Percentiles rank a stretch among this genome's conserved stretches.
Conservation (phyloP, 108 stramenopile species). For the Bacterosira constricta region DNA sequence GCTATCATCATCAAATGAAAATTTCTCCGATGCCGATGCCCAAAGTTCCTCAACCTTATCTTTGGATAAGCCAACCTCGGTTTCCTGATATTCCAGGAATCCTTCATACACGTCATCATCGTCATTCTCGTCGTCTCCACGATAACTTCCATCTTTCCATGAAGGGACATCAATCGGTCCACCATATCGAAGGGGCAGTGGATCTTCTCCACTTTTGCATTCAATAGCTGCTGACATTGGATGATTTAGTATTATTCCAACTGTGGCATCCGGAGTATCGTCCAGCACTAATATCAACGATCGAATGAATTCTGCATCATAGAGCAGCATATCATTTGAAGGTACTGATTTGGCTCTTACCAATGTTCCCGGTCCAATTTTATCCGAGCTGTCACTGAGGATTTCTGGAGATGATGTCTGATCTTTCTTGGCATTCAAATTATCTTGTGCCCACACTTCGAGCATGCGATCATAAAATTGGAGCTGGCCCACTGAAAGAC, state of each 20-base stretch:
- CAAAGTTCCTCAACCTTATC: too few species aligned
- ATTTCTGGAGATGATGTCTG: neutral
- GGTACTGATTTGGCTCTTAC: constrained; percentile 14
- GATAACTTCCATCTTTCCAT: constrained; percentile 39
- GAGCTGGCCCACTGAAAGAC: constrained; percentile 26
- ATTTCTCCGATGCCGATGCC: too few species aligned
- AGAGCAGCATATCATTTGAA: constrained; percentile 30
- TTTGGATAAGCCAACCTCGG: neutral
- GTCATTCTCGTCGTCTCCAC: constrained; percentile 9
- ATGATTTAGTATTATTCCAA: constrained; percentile 39
- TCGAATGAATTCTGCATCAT: constrained; percentile 35
- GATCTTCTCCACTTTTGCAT: constrained; percentile 15
- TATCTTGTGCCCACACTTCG: constrained; percentile 37
- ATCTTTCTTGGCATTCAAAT: neutral
- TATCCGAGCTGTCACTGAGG: neutral
- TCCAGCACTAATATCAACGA: constrained; percentile 30
- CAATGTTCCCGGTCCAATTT: constrained; percentile 29
- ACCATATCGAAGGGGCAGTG: constrained; percentile 34
- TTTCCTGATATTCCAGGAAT: constrained; percentile 21
- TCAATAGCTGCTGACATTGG: constrained; percentile 40
- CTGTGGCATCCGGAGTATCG: constrained; percentile 25
- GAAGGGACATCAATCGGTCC: constrained; percentile 37
- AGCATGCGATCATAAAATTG: constrained; percentile 38
- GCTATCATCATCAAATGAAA: constrained; percentile 9
- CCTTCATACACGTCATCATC: constrained; percentile 28